Evolutionary conservation across 2,329 filamentous ascomycete species (phyloP), one percentile per base, ranked within the genome.

Genomic region (Xylaria sp.): DNA sequence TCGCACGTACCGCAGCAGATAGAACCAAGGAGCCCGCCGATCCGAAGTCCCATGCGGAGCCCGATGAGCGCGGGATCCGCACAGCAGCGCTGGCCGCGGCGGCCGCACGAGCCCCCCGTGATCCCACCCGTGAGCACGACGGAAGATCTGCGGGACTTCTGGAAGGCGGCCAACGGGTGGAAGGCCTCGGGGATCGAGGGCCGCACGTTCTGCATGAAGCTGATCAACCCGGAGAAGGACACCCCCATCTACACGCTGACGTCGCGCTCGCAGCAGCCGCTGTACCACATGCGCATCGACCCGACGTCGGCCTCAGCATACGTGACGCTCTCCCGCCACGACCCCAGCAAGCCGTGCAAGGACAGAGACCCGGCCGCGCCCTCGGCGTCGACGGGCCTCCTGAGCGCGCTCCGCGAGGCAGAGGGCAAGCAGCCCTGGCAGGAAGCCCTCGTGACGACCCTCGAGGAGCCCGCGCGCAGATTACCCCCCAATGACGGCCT

Each of bases 81-180:
- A 3, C 75, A 75, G 55, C 75, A 75, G 55, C 75, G 75, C 36
- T 80, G 69, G 71, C 69, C 67, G 49, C 77, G 80, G 18, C 77
- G 80, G 55, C 76, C 75, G 4, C 78, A 82, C 6, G 82, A 85
- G 36, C 81, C 85, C 0, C 83, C 86, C 0, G 71, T 80, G 1
- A 81, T 85, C 20, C 85, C 87, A 12, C 80, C 82, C 1, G 82
- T 87, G 4, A 87, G 84, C 75, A 86, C 86, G 0, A 89, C 85
- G 0, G 87, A 90, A 54, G 86, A 92, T 70, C 84, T 92, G 43
- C 87, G 87, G 72, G 85, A 85, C 60, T 84, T 91, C 9, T 93
- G 91, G 91, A 88, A 91, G 74, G 89, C 89, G 0, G 84, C 88
- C 68, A 92, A 92, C 76, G 91, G 91, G 13, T 92, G 89, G 89